Conservation (phyloP, 2,329 filamentous ascomycete species). For the Ilyonectria robusta region DNA sequence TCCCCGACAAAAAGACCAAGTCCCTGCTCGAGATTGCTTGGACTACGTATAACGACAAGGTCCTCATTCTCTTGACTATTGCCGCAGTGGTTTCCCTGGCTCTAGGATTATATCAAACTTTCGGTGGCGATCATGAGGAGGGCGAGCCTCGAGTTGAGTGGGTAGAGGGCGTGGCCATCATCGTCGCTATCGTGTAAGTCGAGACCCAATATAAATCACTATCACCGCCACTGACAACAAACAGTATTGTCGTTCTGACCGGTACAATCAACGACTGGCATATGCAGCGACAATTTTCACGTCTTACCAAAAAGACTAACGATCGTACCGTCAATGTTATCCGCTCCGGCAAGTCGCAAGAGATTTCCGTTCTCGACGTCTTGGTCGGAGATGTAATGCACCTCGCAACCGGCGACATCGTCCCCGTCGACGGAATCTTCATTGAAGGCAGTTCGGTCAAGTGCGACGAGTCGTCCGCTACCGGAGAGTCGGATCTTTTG, state of each 20-base stretch:
- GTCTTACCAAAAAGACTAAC: conserved; percentile 73
- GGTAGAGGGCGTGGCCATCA: conserved; percentile 78
- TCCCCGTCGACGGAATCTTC: conserved; percentile 80
- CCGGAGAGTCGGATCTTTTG: conserved; percentile 80
- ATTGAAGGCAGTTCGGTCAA: conserved; percentile 68
- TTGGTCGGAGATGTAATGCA: conserved; percentile 79
- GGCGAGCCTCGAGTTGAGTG: conserved; percentile 72
- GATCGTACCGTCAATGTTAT: conserved; percentile 77
- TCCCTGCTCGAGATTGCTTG: conserved; percentile 74
- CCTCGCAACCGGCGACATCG: conserved; percentile 77
- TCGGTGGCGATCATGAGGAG: conserved; percentile 63
- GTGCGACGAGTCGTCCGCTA: conserved; percentile 82
- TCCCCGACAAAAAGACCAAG: conserved; percentile 75
- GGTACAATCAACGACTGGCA: conserved; percentile 78
- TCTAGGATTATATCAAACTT: conserved; percentile 78
- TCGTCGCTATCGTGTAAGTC: conserved; percentile 69
- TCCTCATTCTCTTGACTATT: conserved; percentile 78
- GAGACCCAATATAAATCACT: conserved; percentile 53
- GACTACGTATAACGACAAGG: conserved; percentile 81
- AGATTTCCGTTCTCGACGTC: conserved; percentile 76
- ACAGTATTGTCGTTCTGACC: conserved; percentile 71
- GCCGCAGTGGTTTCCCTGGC: conserved; percentile 79
- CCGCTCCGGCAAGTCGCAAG: conserved; percentile 74
- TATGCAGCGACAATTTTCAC: conserved; percentile 76
- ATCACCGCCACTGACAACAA: conserved; percentile 19